phyloP scores from a whole-genome alignment of 148 eudicot species.

The Rhododendron kiyosumense region DNA sequence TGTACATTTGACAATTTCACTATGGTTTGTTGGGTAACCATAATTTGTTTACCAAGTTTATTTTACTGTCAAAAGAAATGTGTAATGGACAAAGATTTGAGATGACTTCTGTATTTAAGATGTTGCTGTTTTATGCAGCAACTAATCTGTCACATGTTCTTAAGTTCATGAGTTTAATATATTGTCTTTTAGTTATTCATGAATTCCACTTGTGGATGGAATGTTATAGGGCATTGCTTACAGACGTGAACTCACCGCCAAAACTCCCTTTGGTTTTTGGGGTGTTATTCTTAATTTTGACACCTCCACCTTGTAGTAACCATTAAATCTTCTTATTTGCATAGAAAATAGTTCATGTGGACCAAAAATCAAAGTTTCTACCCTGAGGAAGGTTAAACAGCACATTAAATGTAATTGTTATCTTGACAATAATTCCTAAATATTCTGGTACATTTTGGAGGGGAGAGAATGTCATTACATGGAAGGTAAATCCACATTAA shows the following conservation, averaged over 20 bases:
- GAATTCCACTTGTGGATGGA: not conserved
- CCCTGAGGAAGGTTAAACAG: not conserved
- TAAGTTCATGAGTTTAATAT: not conserved
- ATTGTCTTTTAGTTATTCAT: not conserved
- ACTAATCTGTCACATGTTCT: not conserved
- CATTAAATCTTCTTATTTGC: not conserved
- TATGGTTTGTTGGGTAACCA: not conserved
- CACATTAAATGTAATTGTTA: not conserved
- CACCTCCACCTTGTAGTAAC: not conserved
- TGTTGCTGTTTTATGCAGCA: not conserved
- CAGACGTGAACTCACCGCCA: not conserved
- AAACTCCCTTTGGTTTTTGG: not conserved
- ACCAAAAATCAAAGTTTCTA: not conserved
- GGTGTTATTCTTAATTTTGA: not conserved
- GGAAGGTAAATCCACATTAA: not conserved
- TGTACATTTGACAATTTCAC: conserved; percentile 6
- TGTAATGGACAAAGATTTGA: not conserved
- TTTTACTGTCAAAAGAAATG: not conserved
- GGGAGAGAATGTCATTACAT: not conserved
- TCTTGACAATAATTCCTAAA: not conserved
- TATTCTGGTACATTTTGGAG: not conserved
- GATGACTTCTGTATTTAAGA: not conserved
- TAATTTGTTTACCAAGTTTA: not conserved
- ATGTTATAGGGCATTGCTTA: not conserved
- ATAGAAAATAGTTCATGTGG: not conserved